Conservation (phyloP, 1,284 basidiomycete genomes). For the Boletus coffeatus region DNA sequence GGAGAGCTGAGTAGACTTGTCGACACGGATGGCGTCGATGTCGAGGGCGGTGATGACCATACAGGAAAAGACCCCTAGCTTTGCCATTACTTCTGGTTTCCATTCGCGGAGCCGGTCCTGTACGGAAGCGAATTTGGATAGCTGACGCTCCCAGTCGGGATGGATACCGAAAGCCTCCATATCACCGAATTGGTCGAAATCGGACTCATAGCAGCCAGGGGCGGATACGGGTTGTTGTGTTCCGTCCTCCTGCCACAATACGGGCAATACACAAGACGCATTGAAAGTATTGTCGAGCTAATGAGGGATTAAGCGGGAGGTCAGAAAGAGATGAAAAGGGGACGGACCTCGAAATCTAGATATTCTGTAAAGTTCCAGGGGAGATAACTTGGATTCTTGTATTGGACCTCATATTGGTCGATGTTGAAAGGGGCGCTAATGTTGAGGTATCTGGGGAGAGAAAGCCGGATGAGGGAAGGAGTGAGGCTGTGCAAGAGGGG, state of each 20-base stretch:
- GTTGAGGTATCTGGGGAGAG: constrained; percentile 60
- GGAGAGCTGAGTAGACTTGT: constrained; percentile 89
- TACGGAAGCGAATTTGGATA: constrained; percentile 91
- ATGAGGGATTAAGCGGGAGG: neutral
- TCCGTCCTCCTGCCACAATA: constrained; percentile 76
- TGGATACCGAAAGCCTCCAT: constrained; percentile 96
- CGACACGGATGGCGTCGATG: constrained; percentile 89
- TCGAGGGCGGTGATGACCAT: constrained; percentile 83
- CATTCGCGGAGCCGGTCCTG: constrained; percentile 92
- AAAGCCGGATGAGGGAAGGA: constrained; percentile 12
- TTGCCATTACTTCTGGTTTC: constrained; percentile 70
- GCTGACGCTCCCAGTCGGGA: constrained; percentile 89
- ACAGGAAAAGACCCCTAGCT: constrained; percentile 75
- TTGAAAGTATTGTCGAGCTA: constrained; percentile 67
- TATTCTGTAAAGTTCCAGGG: constrained; percentile 87
- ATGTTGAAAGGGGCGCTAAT: constrained; percentile 73
- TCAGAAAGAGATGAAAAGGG: constrained; percentile 2
- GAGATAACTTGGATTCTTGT: constrained; percentile 71
- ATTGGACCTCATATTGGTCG: constrained; percentile 67
- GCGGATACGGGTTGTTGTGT: constrained; percentile 40
- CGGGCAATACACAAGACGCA: constrained; percentile 66
- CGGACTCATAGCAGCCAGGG: constrained; percentile 71
- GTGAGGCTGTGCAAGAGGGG: neutral
- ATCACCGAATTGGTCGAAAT: constrained; percentile 92
- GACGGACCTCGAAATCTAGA: constrained; percentile 65